Evolutionary conservation across 1,139 yeast genomes (phyloP), one percentile per base, ranked within the genome.

Genomic region (Torulaspora pretoriensis): DNA sequence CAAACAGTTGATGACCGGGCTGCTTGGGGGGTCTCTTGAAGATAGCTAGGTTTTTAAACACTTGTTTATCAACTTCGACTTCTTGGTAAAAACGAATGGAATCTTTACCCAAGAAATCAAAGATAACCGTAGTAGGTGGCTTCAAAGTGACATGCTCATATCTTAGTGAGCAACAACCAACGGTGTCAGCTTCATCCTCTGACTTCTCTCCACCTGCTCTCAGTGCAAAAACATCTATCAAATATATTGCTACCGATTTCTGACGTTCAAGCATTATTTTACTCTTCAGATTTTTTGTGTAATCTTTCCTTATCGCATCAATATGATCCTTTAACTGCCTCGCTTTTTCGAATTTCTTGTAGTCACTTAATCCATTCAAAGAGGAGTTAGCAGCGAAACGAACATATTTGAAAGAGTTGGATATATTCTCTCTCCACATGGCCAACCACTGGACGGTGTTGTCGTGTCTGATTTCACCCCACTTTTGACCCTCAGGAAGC

Each of bases 161-260:
- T 57, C 97, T 72, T 54, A 90, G 74, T 1, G 97, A 90, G 68
- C 97, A 90, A 68, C 98, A 90, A 36, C 98, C 98, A 36, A 90
- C 98, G 1, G 98, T 90, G 64, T 92, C 98, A 2, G 97, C 97
- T 63, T 90, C 97, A 59, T 92, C 97, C 8, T 90, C 97, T 13
- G 94, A 87, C 65, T 90, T 90, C 68, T 92, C 97, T 57, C 97
- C 97, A 63, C 97, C 97, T 0, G 97, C 97, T 83, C 97, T 86
- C 52, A 92, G 75, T 0, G 97, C 97, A 62, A 89, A 83, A n/a
- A 83, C 80, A 70, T 92, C 98, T 61, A 92, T 90, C 42, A 92
- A 74, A 64, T 90, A 92, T 42, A 92, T 87, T 2, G 97, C 97
- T 1, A 95, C 87, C 3, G 97, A 97, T 63, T 90, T 79, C 68